Conservation (phyloP, 352 stramenopile species). For the Phytophthora cactorum region DNA sequence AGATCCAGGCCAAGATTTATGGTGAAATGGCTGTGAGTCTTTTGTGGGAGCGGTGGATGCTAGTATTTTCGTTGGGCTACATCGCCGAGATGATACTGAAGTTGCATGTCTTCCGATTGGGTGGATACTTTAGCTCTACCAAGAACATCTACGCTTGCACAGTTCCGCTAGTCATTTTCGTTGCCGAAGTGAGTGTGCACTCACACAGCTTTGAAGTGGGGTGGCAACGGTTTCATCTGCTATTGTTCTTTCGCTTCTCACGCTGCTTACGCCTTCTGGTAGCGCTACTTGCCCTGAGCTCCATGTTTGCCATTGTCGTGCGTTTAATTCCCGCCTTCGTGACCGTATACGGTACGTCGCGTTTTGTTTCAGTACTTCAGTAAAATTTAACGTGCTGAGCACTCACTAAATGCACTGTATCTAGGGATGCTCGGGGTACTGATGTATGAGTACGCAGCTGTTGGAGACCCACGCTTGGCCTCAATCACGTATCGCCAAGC, state of each 20-base stretch:
- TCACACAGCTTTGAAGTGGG: neutral
- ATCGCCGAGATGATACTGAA: conserved; percentile 1
- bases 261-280: neutral
- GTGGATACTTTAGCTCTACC: conserved; percentile 2
- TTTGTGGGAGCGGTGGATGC: neutral
- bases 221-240: neutral
- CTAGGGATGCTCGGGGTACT: neutral
- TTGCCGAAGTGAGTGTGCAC: neutral
- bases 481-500: conserved; percentile 3
- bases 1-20: conserved; percentile 1
- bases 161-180: conserved; percentile 1
- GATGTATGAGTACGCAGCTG: conserved; percentile 3
- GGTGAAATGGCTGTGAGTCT: conserved; percentile 2
- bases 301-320: conserved; percentile 4
- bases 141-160: conserved; percentile 4
- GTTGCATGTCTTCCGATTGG: neutral
- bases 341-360: neutral
- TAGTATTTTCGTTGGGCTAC: neutral
- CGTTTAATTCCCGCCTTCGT: neutral
- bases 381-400: neutral
- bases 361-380: neutral
- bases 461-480: conserved; percentile 1
- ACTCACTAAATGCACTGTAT: neutral
- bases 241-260: conserved; percentile 2
- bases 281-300: neutral